phyloP scores from a whole-genome alignment of 73 alveolate genomes.

The Blepharisma stoltei region DNA sequence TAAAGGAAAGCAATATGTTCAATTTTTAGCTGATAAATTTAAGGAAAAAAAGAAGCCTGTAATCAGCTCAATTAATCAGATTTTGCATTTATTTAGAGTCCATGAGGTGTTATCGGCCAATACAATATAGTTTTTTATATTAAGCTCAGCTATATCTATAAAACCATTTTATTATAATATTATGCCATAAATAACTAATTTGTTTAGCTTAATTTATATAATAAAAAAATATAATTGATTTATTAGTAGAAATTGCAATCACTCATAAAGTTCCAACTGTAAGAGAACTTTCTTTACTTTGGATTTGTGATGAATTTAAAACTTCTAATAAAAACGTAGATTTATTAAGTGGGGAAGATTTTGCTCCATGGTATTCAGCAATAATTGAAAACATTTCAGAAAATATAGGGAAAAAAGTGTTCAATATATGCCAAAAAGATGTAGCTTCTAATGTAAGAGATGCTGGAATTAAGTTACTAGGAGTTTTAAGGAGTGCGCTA shows the following conservation, averaged over 20 bases:
- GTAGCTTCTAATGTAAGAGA: constrained; percentile 1
- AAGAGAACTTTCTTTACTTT: background rate
- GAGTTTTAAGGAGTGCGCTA: background rate
- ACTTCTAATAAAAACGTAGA: background rate
- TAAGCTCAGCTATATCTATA: too few species aligned
- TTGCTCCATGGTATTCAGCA: background rate
- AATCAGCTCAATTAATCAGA: background rate
- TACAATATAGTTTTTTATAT: too few species aligned
- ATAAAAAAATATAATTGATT: too few species aligned
- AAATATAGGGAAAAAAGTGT: background rate
- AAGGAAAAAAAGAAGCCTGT: constrained; percentile 11
- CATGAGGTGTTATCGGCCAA: background rate
- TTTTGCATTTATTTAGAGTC: constrained; percentile 3
- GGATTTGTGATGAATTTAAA: constrained; percentile 5
- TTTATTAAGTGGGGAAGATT: background rate
- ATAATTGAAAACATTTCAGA: background rate
- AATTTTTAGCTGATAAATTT: constrained; percentile 15
- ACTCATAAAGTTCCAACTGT: constrained; percentile 14
- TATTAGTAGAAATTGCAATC: background rate
- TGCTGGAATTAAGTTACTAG: background rate
- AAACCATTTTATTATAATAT: too few species aligned
- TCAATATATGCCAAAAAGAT: background rate
- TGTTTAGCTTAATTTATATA: too few species aligned
- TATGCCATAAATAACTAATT: too few species aligned
- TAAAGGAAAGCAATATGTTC: constrained; percentile 9